Evolutionary conservation across 1,284 basidiomycete species (phyloP), one percentile per base, ranked within the genome.

Genomic region (Sparassis latifolia): DNA sequence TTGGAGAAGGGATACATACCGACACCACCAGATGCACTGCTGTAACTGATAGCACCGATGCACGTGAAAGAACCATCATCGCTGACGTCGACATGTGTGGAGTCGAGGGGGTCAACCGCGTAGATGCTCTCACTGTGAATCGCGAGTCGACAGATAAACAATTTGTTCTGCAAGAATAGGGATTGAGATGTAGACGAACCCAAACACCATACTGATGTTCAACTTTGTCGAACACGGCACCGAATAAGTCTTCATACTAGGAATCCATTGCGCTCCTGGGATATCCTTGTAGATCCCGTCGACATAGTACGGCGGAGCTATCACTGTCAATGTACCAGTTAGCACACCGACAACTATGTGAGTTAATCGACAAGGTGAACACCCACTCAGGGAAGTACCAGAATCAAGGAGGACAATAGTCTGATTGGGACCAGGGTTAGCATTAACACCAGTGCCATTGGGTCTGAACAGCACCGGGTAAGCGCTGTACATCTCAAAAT

Each of bases 41-140:
- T 20, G 20, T 20, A 20, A 20, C 20, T 20, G 20, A 20, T 20
- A 20, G 20, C 20, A 20, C 20, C 20, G 20, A 20, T 20, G 20
- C 20, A 20, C 20, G 20, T 20, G 20, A 20, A 20, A 20, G 20
- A 20, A 20, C 20, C 20, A 20, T 20, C 20, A 20, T 20, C 20
- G 20, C 20, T 20, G 20, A 20, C 20, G 4, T 44, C 31, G 33
- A 59, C 33, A 5, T 31, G 28, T 2, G 52, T 51, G 10, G 50
- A 30, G 42, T 60, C 58, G 38, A 58, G 53, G 7, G 58, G 58
- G 44, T 59, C 45, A 28, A 59, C 52, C n/a, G 58, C 56, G 40
- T 52, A 54, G 44, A 12, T 38, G 9, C 39, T 44, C 38, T 33
- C 33, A 38, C n/a, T 12, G 52, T 48, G 49, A 12, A 43, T n/a